Base-by-base conservation (phyloP, 2,329 filamentous ascomycete genomes). In the Aphanocladium album region DNA sequence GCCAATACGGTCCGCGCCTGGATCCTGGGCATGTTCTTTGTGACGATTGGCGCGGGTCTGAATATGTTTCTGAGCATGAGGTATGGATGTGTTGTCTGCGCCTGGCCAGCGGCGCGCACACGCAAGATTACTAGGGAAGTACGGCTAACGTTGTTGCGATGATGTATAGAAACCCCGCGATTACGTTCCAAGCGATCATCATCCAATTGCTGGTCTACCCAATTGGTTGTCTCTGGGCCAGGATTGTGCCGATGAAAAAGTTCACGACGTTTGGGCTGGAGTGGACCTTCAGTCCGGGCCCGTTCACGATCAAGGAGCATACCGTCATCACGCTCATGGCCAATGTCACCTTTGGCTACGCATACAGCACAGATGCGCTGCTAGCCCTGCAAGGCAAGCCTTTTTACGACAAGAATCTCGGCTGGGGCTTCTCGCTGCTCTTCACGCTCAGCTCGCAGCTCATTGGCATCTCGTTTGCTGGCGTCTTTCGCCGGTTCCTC, bases 391-490 rank as follows among this genome's bases (percentile, higher is more conserved):
- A 76, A 59, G 74, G 74, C 19, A 74, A 74, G 63, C 73, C 75
- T 1, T 77, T 76, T 63, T 82, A 81, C 67, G 62, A 76, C 41
- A 73, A 81, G 64, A 73, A 74, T 4, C 76, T 81, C 21, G 78
- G 82, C 33, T 84, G 82, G 72, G 78, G 78, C 3, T 86, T 83
- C 67, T 79, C 85, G 65, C 71, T 86, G 2, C 72, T 86, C 23
- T 76, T 87, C 61, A 79, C 77, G 12, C 78, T 87, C 62, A 83
- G 82, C 19, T 84, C 82, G 1, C 81, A 86, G 63, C 75, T 83
- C 64, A 82, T 85, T 52, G 85, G 85, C 5, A 85, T 86, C 64
- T 83, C 83, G 1, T 72, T 87, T 17, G 84, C 85, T 1, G 84
- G 84, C 0, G 70, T 86, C 47, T 77, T 78, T 35, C 76, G 83